Percentiles rank a stretch among this genome's conserved stretches.
Evolutionary conservation across 2,329 filamentous ascomycete species (phyloP).

Genomic region (Grosmannia clavigera): DNA sequence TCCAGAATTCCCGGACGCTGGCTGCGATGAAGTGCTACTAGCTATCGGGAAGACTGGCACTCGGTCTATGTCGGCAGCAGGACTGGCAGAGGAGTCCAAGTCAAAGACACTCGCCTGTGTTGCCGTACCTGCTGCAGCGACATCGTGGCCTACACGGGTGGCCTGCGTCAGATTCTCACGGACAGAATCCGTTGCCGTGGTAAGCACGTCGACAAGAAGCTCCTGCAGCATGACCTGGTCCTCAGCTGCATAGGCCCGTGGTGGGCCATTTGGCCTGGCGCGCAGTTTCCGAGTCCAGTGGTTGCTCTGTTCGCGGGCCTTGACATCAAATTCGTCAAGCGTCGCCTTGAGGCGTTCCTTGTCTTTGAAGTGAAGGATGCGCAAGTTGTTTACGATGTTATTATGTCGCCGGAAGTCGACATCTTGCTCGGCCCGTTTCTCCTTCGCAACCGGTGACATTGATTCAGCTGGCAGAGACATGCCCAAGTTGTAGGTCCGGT

Average conservation of each 20-base stretch:
- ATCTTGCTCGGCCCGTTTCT: slow-evolving; percentile 8
- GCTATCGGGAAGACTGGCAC: neutral
- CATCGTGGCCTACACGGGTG: neutral
- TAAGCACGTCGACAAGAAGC: slow-evolving; percentile 13
- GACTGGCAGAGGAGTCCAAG: neutral
- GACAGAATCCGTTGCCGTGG: neutral
- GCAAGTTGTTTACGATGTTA: slow-evolving; percentile 14
- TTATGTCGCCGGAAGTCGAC: slow-evolving; percentile 10
- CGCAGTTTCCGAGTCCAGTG: slow-evolving; percentile 15
- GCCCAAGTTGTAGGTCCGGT: slow-evolving; percentile 17
- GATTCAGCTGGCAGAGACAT: slow-evolving; percentile 12
- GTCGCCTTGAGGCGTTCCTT: slow-evolving; percentile 9
- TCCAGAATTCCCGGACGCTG: neutral
- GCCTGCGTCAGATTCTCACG: neutral
- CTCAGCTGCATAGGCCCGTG: slow-evolving; percentile 7
- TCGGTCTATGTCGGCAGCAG: neutral
- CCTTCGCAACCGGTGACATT: slow-evolving; percentile 12
- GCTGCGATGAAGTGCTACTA: neutral
- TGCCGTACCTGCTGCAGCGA: neutral
- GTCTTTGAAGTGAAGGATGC: slow-evolving; percentile 13
- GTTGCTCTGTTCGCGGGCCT: slow-evolving; percentile 12
- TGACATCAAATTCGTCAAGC: slow-evolving; percentile 12
- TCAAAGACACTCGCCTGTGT: neutral
- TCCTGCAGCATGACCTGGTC: slow-evolving; percentile 16
- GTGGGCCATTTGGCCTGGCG: slow-evolving; percentile 6